phyloP scores from a whole-genome alignment of 495 filamentous ascomycete species.

The Aspergillus indologenus region DNA sequence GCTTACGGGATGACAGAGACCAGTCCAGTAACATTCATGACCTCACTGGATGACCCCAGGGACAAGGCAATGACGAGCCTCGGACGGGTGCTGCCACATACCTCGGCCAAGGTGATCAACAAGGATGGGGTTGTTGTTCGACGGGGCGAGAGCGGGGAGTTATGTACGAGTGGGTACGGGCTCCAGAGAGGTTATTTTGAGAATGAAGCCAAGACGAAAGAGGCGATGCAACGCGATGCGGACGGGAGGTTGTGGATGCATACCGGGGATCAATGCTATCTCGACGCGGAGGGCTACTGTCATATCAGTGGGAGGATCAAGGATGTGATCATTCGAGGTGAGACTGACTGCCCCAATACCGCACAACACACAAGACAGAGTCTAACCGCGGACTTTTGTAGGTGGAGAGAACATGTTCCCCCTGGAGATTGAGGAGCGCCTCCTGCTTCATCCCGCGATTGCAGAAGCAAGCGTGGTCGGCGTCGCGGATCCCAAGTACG shows the following conservation, averaged over 20 bases:
- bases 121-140: not conserved
- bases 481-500: slow-evolving; percentile 18
- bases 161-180: not conserved
- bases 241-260: slow-evolving; percentile 22
- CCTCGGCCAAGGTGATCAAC: not conserved
- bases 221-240: slow-evolving; percentile 10
- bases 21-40: slow-evolving; percentile 3
- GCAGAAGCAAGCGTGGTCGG: slow-evolving; percentile 25
- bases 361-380: not conserved
- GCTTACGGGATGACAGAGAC: slow-evolving; percentile 15
- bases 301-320: slow-evolving; percentile 56
- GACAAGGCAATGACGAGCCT: not conserved
- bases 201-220: slow-evolving; percentile 3
- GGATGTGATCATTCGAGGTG: slow-evolving; percentile 62
- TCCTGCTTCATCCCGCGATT: slow-evolving; percentile 17
- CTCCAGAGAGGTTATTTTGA: not conserved
- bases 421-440: slow-evolving; percentile 24
- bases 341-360: not conserved
- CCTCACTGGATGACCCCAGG: not conserved
- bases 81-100: not conserved
- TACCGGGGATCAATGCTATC: slow-evolving; percentile 24
- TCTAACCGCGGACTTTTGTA: not conserved
- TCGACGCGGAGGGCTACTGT: slow-evolving; percentile 24
- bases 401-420: slow-evolving; percentile 32
- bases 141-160: slow-evolving; percentile 1